Evolutionary conservation across 2,329 filamentous ascomycete species (phyloP).

Genomic region (Westerdykella ornata): DNA sequence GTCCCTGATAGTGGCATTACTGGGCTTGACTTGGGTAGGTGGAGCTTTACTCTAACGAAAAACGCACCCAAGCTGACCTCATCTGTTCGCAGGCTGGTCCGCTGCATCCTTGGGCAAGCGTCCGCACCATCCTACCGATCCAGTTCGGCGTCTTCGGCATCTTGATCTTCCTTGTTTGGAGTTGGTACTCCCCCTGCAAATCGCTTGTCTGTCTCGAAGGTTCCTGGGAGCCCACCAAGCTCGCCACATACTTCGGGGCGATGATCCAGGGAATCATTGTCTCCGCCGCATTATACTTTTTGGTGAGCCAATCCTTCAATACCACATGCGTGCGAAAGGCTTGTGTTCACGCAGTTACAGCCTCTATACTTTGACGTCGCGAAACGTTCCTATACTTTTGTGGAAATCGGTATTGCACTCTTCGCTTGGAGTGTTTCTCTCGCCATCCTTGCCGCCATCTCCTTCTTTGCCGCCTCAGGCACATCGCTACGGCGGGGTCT

Average conservation of each 20-base stretch:
- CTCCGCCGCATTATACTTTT: conserved; percentile 22
- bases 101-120: conserved; percentile 15
- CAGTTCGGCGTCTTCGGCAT: conserved; percentile 14
- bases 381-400: conserved; percentile 11
- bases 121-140: conserved; percentile 16
- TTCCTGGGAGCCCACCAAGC: conserved; percentile 23
- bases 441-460: conserved; percentile 15
- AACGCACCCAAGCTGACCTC: background rate
- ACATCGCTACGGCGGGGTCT: background rate
- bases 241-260: conserved; percentile 25
- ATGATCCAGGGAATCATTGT: conserved; percentile 26
- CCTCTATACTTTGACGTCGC: conserved; percentile 27
- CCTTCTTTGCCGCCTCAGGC: conserved; percentile 1
- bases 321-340: background rate
- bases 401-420: conserved; percentile 20
- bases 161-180: conserved; percentile 16
- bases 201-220: conserved; percentile 26
- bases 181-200: conserved; percentile 10
- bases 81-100: conserved; percentile 14
- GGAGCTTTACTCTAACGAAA: background rate
- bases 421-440: conserved; percentile 29
- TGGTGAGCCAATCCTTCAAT: conserved; percentile 11
- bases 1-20: conserved; percentile 49
- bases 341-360: conserved; percentile 6
- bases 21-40: conserved; percentile 49